phyloP scores from a whole-genome alignment of 495 filamentous ascomycete species.

The Hyaloscypha variabilis region DNA sequence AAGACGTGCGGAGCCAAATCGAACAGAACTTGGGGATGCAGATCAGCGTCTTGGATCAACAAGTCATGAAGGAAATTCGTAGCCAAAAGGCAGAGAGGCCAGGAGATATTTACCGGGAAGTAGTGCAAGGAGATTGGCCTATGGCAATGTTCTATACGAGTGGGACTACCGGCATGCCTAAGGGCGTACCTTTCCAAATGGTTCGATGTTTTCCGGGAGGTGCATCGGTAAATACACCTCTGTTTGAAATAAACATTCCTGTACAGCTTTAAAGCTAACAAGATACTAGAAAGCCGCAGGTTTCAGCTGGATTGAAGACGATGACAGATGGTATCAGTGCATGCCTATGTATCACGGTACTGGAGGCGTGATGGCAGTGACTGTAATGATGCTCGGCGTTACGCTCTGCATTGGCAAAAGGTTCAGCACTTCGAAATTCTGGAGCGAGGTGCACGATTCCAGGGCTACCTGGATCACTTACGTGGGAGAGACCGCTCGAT shows the following conservation, averaged over 20 bases:
- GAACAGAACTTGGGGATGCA: conserved; percentile 55
- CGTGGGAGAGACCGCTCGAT: conserved; percentile 81
- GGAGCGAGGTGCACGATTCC: conserved; percentile 72
- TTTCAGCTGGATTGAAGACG: conserved; percentile 44
- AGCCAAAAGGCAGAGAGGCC: conserved; percentile 50
- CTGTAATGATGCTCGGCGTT: conserved; percentile 56
- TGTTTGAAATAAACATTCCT: background rate
- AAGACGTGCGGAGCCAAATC: conserved; percentile 49
- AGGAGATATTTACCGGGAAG: conserved; percentile 48
- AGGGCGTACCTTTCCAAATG: conserved; percentile 41
- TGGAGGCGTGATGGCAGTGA: conserved; percentile 51
- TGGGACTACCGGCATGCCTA: conserved; percentile 57
- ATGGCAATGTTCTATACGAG: conserved; percentile 69
- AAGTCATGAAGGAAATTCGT: conserved; percentile 49
- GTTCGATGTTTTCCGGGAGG: conserved; percentile 31
- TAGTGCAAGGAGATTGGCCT: conserved; percentile 51
- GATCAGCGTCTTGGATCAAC: conserved; percentile 51
- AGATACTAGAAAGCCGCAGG: conserved; percentile 44
- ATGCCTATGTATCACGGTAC: conserved; percentile 88
- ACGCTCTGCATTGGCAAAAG: conserved; percentile 69
- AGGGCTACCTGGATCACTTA: conserved; percentile 74
- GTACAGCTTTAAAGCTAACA: background rate
- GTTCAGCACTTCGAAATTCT: conserved; percentile 74
- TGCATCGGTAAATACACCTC: background rate
- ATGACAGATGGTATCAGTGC: conserved; percentile 71